Evolutionary conservation across 163 green algal genomes (phyloP).

Genomic region (Prototheca wickerhamii): DNA sequence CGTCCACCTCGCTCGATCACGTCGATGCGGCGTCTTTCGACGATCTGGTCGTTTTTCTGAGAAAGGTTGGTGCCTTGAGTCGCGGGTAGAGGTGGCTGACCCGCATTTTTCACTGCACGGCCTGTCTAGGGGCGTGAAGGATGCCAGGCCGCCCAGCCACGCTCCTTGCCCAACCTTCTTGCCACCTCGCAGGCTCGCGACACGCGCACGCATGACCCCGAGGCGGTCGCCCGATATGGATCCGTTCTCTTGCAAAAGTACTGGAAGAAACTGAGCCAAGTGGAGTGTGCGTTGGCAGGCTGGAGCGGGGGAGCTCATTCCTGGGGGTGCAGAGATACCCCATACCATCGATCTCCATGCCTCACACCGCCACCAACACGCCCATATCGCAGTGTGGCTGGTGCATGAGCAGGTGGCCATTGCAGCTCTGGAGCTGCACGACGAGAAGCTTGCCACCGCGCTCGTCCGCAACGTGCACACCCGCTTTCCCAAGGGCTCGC

Average conservation of each 20-base stretch:
- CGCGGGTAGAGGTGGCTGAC: no score
- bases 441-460: slow-evolving; percentile 31
- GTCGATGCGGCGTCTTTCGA: no score
- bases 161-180: not conserved
- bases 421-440: slow-evolving; percentile 49
- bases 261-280: not conserved
- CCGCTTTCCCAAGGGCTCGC: slow-evolving; percentile 51
- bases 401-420: slow-evolving; percentile 67
- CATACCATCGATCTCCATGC: no score
- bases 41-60: no score
- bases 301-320: no score
- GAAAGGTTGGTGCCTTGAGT: no score
- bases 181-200: not conserved
- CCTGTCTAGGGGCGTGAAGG: no score
- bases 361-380: no score
- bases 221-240: slow-evolving; percentile 1
- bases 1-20: no score
- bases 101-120: no score
- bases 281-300: slow-evolving; percentile 10
- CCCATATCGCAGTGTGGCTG: slow-evolving; percentile 73
- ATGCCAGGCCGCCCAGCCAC: no score
- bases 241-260: not conserved
- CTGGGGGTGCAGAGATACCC: no score
- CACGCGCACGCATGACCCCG: not conserved
- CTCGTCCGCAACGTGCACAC: slow-evolving; percentile 43